Conservation (phyloP, 164 flowering plant species). For the Saururus chinensis region DNA sequence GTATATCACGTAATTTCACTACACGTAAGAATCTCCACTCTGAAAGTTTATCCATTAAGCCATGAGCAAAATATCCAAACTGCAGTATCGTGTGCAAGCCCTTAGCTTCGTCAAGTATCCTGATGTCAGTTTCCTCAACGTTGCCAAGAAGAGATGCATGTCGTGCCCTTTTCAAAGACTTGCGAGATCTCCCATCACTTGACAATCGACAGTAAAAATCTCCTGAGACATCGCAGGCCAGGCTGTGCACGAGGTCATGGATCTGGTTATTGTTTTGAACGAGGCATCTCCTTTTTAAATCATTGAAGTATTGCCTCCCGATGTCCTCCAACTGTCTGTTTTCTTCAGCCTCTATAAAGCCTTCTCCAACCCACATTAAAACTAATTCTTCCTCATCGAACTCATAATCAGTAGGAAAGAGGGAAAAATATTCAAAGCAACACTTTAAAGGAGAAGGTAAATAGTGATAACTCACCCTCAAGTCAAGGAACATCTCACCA, state of each 20-base stretch:
- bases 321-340: no score
- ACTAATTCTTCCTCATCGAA: no score
- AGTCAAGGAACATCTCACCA: neutral
- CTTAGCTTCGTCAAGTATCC: neutral
- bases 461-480: no score
- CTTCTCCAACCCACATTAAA: no score
- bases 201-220: neutral
- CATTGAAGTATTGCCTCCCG: conserved; percentile 10
- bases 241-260: conserved; percentile 8
- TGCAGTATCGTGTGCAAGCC: neutral
- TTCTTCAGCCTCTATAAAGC: no score
- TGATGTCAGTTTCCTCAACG: neutral
- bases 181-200: neutral
- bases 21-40: neutral
- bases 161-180: neutral
- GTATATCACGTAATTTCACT: neutral
- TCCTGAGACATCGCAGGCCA: neutral
- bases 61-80: no score
- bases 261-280: conserved; percentile 4
- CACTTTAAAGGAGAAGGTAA: no score
- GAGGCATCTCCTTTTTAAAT: conserved; percentile 4
- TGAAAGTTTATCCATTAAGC: no score
- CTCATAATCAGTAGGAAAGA: no score
- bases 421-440: no score
- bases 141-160: neutral